Base-by-base conservation (phyloP, 805 yeast genomes). In the Metschnikowia kofuensis region DNA sequence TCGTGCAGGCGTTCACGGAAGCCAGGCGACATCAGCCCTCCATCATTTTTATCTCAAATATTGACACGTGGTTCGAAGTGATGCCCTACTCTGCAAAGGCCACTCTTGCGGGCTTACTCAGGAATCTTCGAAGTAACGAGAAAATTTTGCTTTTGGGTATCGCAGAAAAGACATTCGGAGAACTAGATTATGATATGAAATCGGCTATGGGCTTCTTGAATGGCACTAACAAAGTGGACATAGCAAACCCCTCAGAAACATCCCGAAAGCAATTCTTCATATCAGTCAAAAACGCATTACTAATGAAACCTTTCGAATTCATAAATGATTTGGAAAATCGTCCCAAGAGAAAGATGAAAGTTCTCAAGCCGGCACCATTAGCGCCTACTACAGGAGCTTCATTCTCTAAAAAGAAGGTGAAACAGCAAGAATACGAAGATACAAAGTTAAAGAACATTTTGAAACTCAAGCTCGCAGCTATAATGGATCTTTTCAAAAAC, bases 21-120 rank as follows among this genome's bases (percentile, higher is more conserved):
- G 94, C 96, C 6, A 80, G 87, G 54, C 80, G 96, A 61, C 95
- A 92, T 54, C 86, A 87, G 50, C 99, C 98, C 0, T 80, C 96
- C 8, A 84, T 94, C 13, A 69, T 94, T 2, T 86, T 80, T 62
- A 80, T 94, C 44, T 97, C 98, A 3, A 86, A 87, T 60, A 69
- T 89, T 44, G 89, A 89, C 49, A 78, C 83, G 9, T 89, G 96
- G 90, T 72, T 77, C 47, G 75, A 70, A 10, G 83, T 88, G 4
- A 77, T 88, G 35, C 80, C 89, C 0, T 81, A 77, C 11, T 75
- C 88, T 2, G 89, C 91, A 0, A 80, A 79, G 53, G 80, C 90
- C 1, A 84, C 94, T 1, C 75, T 94, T 34, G 74, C 82, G 21
- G 84, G 89, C 27, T 68, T 91, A 51, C 69, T 92, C 41, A 75